These are phyloP conservation scores for Aphanomyces euteiches DNA, from an alignment of 352 stramenopile genomes.

Conservation along the genomic window DNA sequence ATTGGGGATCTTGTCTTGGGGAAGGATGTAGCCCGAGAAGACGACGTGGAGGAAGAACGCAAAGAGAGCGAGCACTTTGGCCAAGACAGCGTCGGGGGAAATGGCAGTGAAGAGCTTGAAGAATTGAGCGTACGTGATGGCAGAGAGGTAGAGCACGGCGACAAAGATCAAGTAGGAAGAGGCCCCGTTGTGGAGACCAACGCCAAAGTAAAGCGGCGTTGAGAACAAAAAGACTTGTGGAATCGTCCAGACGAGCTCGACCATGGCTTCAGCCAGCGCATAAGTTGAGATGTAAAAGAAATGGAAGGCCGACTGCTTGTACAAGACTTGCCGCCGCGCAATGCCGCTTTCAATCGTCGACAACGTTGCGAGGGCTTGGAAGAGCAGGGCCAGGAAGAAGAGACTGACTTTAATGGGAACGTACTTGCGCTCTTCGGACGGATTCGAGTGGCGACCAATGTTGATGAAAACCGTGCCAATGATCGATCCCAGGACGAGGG, in stretches of 20 bases:
- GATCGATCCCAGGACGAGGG: constrained; percentile 40
- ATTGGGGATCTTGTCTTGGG: neutral
- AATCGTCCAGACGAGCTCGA: neutral
- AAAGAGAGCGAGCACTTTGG: constrained; percentile 8
- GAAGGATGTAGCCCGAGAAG: constrained; percentile 25
- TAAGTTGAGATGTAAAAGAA: constrained; percentile 5
- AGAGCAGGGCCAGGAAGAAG: neutral
- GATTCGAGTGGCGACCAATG: neutral
- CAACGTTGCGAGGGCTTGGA: neutral
- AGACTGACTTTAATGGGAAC: constrained; percentile 30
- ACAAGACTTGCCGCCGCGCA: neutral
- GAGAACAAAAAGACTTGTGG: neutral
- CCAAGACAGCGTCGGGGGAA: neutral
- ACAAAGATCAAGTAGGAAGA: neutral
- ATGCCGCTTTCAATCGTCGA: neutral
- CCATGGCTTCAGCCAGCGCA: neutral
- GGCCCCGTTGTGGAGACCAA: neutral
- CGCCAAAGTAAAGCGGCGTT: neutral
- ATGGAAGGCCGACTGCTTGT: neutral
- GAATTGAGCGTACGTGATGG: neutral
- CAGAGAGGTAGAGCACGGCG: neutral
- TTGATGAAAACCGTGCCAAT: constrained; percentile 40
- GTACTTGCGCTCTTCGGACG: constrained; percentile 1
- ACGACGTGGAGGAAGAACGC: constrained; percentile 19
- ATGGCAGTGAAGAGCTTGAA: neutral